Conservation (phyloP, 208 protist species). For the Acanthamoeba quina region DNA sequence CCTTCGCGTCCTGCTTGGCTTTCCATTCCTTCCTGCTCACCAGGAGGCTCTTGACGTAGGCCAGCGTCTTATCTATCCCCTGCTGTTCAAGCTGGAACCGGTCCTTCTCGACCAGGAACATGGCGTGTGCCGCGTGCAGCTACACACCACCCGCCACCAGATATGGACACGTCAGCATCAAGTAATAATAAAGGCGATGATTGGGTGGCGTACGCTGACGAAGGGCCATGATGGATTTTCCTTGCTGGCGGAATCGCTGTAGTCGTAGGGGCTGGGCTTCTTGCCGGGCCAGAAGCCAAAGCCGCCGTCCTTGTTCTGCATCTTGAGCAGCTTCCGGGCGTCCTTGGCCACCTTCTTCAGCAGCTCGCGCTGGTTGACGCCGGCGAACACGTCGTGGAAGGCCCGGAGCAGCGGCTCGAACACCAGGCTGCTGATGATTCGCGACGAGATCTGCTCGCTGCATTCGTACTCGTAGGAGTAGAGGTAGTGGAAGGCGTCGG, state of each 20-base stretch:
- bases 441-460: constrained; percentile 20
- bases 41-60: constrained; percentile 13
- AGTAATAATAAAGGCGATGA: background rate
- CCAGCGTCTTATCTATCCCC: background rate
- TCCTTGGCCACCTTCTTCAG: background rate
- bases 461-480: constrained; percentile 67
- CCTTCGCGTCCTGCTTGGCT: background rate
- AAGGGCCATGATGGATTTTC: constrained; percentile 20
- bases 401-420: background rate
- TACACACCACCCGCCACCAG: background rate
- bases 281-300: constrained; percentile 39
- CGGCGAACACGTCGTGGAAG: background rate
- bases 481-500: constrained; percentile 76
- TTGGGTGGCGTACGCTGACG: background rate
- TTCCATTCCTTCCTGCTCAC: background rate
- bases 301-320: constrained; percentile 58
- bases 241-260: background rate
- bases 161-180: background rate
- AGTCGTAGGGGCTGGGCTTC: background rate
- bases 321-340: background rate
- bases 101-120: background rate
- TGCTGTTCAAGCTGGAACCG: background rate
- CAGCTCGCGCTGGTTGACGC: background rate
- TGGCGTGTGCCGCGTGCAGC: constrained; percentile 43
- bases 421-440: background rate